These are phyloP conservation scores for Entrophospora sp. DNA, from an alignment of 192 early-diverging fungal genomes.

Conservation along the genomic window DNA sequence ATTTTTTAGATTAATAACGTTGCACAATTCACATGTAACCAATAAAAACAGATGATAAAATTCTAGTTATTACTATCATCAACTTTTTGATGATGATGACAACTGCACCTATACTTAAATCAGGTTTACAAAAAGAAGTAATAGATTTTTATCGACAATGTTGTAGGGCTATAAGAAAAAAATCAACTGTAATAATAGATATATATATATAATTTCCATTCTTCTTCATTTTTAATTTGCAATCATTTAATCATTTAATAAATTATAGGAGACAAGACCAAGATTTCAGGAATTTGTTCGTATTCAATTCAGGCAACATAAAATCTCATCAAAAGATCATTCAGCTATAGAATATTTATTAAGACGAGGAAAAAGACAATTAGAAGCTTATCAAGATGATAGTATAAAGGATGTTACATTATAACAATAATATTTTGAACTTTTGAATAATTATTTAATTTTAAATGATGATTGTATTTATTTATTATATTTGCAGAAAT, in stretches of 20 bases:
- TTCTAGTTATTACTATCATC: too few species aligned
- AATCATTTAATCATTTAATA: background rate
- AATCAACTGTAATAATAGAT: constrained; percentile 40
- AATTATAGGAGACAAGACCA: constrained; percentile 4
- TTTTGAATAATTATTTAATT: too few species aligned
- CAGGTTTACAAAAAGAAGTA: constrained; percentile 52
- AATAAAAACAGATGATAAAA: too few species aligned
- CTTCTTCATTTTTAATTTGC: background rate
- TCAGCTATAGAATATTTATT: constrained; percentile 16
- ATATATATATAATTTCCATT: background rate
- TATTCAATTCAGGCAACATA: constrained; percentile 6
- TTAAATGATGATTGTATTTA: too few species aligned
- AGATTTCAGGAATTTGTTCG: constrained; percentile 15
- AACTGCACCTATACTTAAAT: too few species aligned
- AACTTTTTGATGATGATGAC: too few species aligned
- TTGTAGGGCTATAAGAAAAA: constrained; percentile 43
- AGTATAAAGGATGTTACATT: constrained; percentile 7
- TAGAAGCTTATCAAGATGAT: constrained; percentile 10
- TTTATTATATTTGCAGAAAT: too few species aligned
- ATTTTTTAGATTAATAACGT: too few species aligned
- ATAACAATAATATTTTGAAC: too few species aligned
- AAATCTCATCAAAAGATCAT: constrained; percentile 12
- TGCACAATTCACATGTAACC: too few species aligned
- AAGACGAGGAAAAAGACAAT: constrained; percentile 15
- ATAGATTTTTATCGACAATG: constrained; percentile 57